phyloP scores from a whole-genome alignment of 2,329 filamentous ascomycete genomes.

The Penicillium sp. region DNA sequence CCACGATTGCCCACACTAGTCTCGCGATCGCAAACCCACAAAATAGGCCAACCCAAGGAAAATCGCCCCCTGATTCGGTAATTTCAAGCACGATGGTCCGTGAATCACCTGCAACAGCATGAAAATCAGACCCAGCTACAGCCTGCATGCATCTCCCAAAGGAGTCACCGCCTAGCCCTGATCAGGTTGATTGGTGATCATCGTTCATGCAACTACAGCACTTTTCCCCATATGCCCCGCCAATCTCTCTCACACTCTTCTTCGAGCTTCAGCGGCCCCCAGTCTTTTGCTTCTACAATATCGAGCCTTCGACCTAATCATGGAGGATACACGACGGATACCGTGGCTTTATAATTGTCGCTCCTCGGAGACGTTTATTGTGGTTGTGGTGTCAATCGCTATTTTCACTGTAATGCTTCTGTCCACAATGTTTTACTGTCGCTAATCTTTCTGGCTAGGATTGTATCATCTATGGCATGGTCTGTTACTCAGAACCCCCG shows the following conservation, averaged over 20 bases:
- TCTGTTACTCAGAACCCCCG: constrained; percentile 8
- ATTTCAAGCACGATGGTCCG: background rate
- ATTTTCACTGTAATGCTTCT: constrained; percentile 41
- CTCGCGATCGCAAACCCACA: background rate
- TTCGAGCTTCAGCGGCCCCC: too few relatives aligned
- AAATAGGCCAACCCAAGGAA: background rate
- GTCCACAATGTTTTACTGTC: background rate
- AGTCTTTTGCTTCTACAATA: too few relatives aligned
- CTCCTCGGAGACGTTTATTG: constrained; percentile 43
- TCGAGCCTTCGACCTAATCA: background rate
- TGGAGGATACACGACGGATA: background rate
- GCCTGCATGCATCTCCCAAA: background rate
- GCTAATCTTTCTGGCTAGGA: constrained; percentile 29
- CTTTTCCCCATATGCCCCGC: background rate
- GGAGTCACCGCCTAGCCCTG: background rate
- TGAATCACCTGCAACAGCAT: background rate
- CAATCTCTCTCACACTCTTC: background rate
- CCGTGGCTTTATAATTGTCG: constrained; percentile 34
- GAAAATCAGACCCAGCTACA: background rate
- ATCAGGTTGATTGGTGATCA: background rate
- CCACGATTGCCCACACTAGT: background rate
- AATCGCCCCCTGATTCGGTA: background rate
- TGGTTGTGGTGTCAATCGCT: constrained; percentile 41
- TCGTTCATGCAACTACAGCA: constrained; percentile 1
- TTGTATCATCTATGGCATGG: constrained; percentile 44